Conservation (phyloP, 2,329 filamentous ascomycete species). For the Aspergillus amoenus region DNA sequence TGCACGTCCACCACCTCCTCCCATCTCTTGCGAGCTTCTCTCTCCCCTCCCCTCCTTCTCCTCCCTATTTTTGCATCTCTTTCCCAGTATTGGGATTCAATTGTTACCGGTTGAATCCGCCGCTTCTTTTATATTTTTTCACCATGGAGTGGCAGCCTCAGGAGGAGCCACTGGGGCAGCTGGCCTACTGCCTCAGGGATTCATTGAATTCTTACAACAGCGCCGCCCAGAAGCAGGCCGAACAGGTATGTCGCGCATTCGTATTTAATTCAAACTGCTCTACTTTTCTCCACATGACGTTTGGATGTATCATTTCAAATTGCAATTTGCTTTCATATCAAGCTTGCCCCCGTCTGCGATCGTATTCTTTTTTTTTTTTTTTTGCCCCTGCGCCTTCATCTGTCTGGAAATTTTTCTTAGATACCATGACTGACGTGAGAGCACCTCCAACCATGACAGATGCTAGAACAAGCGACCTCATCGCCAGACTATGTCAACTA, state of each 20-base stretch:
- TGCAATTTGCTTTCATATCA: neutral
- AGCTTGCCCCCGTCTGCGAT: neutral
- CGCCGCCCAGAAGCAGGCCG: constrained; percentile 81
- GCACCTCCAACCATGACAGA: constrained; percentile 53
- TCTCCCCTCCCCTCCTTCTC: constrained; percentile 5
- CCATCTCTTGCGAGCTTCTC: constrained; percentile 9
- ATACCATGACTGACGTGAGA: constrained; percentile 17
- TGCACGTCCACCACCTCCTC: constrained; percentile 1
- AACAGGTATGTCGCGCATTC: constrained; percentile 62
- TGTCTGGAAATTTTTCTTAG: constrained; percentile 8
- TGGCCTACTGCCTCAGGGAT: constrained; percentile 85
- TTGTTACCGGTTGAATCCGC: constrained; percentile 6
- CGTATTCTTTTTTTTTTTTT: neutral
- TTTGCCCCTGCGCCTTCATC: neutral
- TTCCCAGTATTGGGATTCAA: constrained; percentile 9
- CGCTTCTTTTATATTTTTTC: constrained; percentile 7
- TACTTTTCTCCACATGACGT: constrained; percentile 3
- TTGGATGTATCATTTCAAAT: neutral
- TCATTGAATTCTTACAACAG: constrained; percentile 83
- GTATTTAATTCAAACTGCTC: constrained; percentile 10
- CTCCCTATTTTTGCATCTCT: constrained; percentile 8
- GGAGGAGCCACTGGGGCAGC: constrained; percentile 81
- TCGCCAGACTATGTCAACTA: constrained; percentile 98
- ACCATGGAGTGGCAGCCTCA: constrained; percentile 90
- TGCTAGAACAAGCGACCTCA: constrained; percentile 84